Evolutionary conservation across 2,329 filamentous ascomycete species (phyloP), one percentile per base, ranked within the genome.

Genomic region (Fusarium tjaetaba): DNA sequence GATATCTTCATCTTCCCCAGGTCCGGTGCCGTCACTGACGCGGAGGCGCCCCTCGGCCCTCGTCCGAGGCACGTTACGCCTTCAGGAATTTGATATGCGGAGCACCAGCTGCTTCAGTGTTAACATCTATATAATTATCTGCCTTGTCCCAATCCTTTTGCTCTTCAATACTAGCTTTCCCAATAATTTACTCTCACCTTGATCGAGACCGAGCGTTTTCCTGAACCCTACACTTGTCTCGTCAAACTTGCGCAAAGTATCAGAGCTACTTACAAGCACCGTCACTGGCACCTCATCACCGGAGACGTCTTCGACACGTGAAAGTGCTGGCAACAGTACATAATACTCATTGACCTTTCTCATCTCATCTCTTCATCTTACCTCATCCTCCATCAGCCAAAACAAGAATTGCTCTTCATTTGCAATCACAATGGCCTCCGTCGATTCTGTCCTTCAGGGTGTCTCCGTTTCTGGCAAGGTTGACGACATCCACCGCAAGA

Each of bases 391-490:
- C 55, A 61, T 46, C 48, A 58, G 41, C 43, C 60, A 68, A 46
- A 52, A 14, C 26, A 49, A 42, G n/a, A 34, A 61, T 42, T 20
- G n/a, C 32, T 59, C 45, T 39, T 56, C 39, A 61, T 32, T 32
- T 48, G 60, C 55, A 70, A 56, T 65, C 72, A 62, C 68, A 73
- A 95, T 94, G 92, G 87, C 91, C 75, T 87, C 88, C 75, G 89
- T 89, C 80, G 93, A 97, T 65, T 85, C 88, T 74, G 93, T 97
- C 81, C 92, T 98, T 76, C 91, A 95, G 83, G 95, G 95, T 84
- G 95, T 98, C 80, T 90, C 91, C 84, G 90, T 98, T 87, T 91
- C 94, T 79, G 96, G 94, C 80, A 84, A 89, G 71, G 86, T 98
- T 81, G 91, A 91, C 80, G 91, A 96, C 68, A 86, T 92, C 77